Percentiles rank a stretch among this genome's conserved stretches.
Evolutionary conservation across 2,329 filamentous ascomycete genomes (phyloP).

Genomic region (Alternaria conjuncta): DNA sequence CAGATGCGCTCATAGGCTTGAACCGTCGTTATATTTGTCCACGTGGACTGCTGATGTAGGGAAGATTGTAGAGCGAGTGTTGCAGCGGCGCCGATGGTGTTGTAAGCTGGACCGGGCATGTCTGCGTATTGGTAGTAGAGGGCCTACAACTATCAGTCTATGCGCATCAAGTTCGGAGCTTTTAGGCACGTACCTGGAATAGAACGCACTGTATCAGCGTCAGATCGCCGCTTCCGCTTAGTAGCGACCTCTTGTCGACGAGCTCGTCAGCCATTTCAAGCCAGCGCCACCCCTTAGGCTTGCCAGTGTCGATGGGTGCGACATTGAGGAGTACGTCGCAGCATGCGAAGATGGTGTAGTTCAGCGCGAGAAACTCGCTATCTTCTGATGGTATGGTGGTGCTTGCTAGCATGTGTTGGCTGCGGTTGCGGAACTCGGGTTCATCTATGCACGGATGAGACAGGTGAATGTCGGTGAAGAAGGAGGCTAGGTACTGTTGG

Average conservation of each 20-base stretch:
- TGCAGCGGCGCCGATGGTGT: conserved; percentile 37
- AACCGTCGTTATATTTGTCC: conserved; percentile 17
- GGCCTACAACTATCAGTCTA: conserved; percentile 26
- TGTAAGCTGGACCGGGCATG: conserved; percentile 37
- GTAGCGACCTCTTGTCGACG: conserved; percentile 30
- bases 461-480: conserved; percentile 37
- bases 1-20: conserved; percentile 32
- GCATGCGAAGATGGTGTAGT: conserved; percentile 40
- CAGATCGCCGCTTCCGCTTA: conserved; percentile 29
- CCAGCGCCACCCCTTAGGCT: conserved; percentile 40
- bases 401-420: conserved; percentile 30
- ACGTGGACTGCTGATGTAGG: conserved; percentile 35
- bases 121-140: conserved; percentile 35
- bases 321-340: conserved; percentile 20
- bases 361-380: conserved; percentile 36
- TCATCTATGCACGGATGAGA: conserved; percentile 42
- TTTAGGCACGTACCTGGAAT: conserved; percentile 28
- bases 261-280: conserved; percentile 36
- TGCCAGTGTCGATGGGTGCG: conserved; percentile 4
- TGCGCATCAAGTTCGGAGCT: background rate
- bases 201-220: conserved; percentile 37
- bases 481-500: conserved; percentile 30
- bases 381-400: conserved; percentile 22
- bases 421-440: conserved; percentile 30
- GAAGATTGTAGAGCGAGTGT: conserved; percentile 36